Conservation (phyloP, 2,329 filamentous ascomycete species). For the Colletotrichum navitas region DNA sequence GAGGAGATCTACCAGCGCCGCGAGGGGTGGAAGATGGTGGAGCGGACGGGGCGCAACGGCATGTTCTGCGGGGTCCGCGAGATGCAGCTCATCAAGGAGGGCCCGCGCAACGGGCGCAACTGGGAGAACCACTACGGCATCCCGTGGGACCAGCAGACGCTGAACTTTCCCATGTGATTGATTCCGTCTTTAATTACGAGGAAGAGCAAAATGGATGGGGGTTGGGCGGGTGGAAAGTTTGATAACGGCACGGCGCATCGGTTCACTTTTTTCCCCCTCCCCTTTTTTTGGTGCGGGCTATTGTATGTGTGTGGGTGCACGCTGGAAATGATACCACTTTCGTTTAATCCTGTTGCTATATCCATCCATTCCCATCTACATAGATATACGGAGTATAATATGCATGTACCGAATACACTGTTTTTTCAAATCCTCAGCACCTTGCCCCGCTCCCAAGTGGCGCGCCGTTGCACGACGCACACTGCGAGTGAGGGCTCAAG, state of each 20-base stretch:
- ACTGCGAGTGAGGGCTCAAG: not conserved
- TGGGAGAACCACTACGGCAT: conserved; percentile 40
- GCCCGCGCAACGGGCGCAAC: conserved; percentile 35
- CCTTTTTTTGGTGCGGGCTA: not conserved
- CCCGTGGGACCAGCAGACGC: conserved; percentile 29
- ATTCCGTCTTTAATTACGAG: not conserved
- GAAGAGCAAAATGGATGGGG: not conserved
- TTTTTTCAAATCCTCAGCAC: not conserved
- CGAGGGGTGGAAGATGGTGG: conserved; percentile 56
- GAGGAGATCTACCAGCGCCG: conserved; percentile 63
- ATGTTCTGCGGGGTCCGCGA: conserved; percentile 68
- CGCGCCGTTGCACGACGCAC: not conserved
- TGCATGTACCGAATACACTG: not conserved
- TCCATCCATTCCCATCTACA: not conserved
- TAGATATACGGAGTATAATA: no score
- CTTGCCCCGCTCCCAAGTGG: not conserved
- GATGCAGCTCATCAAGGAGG: conserved; percentile 55
- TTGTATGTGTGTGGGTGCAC: not conserved
- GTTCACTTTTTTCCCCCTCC: no score
- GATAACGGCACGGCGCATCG: conserved; percentile 6
- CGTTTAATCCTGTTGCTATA: not conserved
- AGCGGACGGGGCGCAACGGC: conserved; percentile 61
- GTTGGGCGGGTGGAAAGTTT: not conserved
- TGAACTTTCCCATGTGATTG: conserved; percentile 34
- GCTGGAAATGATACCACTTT: conserved; percentile 31